These are phyloP conservation scores for Tetrapisispora pingtungensis DNA, from an alignment of 805 yeast species.

Conservation along the genomic window DNA sequence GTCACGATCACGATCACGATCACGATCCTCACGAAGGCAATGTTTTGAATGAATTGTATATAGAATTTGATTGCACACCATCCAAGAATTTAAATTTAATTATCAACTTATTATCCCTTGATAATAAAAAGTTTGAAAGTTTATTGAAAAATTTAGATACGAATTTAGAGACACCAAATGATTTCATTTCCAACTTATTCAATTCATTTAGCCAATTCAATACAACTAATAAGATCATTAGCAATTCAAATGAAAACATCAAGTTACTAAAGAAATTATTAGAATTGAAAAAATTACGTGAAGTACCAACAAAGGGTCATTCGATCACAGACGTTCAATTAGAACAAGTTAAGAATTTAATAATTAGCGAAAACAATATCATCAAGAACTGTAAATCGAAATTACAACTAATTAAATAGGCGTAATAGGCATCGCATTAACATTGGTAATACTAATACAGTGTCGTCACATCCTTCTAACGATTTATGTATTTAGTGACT, in stretches of 20 bases:
- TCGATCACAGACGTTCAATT: not conserved
- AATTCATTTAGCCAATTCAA: not conserved
- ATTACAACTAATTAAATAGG: no score
- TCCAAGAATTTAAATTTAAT: not conserved
- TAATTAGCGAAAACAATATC: not conserved
- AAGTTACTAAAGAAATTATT: not conserved
- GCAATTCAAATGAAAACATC: not conserved
- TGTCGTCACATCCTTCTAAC: no score
- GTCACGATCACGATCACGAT: conserved; percentile 12
- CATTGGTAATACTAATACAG: no score
- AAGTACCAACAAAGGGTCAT: not conserved
- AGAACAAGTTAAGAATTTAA: not conserved
- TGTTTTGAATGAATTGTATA: conserved; percentile 9
- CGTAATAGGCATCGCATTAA: no score
- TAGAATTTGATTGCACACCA: conserved; percentile 11
- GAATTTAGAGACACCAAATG: not conserved
- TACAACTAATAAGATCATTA: not conserved
- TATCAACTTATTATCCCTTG: not conserved
- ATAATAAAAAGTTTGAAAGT: not conserved
- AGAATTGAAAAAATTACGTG: not conserved
- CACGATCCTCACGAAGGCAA: conserved; percentile 7
- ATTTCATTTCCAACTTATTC: not conserved
- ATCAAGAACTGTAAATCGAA: not conserved
- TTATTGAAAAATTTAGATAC: not conserved
- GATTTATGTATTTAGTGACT: no score